Evolutionary conservation across 495 filamentous ascomycete genomes (phyloP), one percentile per base, ranked within the genome.

Genomic region (Bryoglossum gracile): DNA sequence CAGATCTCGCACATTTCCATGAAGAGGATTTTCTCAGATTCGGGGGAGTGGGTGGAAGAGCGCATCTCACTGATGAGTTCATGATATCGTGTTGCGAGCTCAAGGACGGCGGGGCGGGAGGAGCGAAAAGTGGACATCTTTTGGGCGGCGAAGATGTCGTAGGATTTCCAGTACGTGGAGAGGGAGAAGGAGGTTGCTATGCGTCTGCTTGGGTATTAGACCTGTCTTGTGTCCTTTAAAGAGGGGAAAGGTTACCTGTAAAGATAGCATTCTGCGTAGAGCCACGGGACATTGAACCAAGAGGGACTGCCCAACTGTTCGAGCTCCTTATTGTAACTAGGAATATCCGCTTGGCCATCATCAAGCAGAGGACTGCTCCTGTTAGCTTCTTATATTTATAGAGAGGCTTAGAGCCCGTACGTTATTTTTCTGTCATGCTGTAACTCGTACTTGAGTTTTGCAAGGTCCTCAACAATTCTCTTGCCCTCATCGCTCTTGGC

Each of bases 1-100:
- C 92, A 96, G 54, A 96, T 92, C 69, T 96, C 89, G 67, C 82
- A 90, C 84, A 97, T 94, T 64, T 96, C 92, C 2, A 70, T 76
- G 65, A 98, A 98, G 14, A 96, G 65, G 0, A 89, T 61, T 53
- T 77, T 75, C 52, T 94, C 84, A 0, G 84, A 83, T 50, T 86
- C 74, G 1, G 54, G 21, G 38, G 50, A 45, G n/a, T 30, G 14
- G 43, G 54, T 57, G 17, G 69, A 58, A 6, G 59, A 57, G 36
- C 72, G 66, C 14, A 84, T 71, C 50, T 85, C 73, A 6, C 61
- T 59, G 13, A 81, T 72, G 9, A 89, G 58, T 49, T 83, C 76
- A 38, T 60, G 64, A 64, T 94, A 94, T 55, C 80, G 72, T 8
- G 73, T 69, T 2, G 92, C 88, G 5, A 98, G 77, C 62, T 98